Evolutionary conservation across 192 early-diverging fungal species (phyloP), one percentile per base, ranked within the genome.

Genomic region (Backusella mclennaniae): DNA sequence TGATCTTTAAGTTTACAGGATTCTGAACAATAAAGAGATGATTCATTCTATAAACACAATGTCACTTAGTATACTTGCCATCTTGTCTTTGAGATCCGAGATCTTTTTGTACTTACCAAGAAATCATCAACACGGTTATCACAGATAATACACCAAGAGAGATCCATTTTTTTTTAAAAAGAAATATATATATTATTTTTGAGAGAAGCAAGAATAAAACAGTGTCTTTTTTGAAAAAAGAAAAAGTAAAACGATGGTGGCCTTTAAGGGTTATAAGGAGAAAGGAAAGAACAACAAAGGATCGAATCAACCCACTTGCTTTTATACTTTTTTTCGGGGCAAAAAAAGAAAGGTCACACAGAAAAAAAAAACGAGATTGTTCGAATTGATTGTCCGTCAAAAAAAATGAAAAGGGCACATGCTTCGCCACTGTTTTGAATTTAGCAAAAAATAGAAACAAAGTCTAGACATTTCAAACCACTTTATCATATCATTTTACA

Each of bases 81-180:
- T 39, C 38, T 39, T 39, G 38, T 39, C 35, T 35, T 67, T 17
- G 38, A 41, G 38, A 69, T 35, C 15, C 29, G 11, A 42, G 35
- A 66, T 44, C 14, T 15, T 44, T 44, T 44, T 29, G 17, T 49
- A 49, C 46, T 49, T 49, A 77, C 79, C 71, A 77, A 21, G 21
- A 49, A 19, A 49, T 81, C 79, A 52, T 77, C 79, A 19, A 76
- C 71, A 68, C 76, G 75, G 19, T 72, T 71, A 29, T 81, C 79
- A 56, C 79, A 81, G 67, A 81, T 81, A 63, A 81, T 81, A 77
- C 79, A 81, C 79, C 79, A 81, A 76, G 79, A 81, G 53, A 81
- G 72, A 69, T 81, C 79, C 79, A 81, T 81, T 29, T 59, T 39
- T 41, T 36, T 46, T 49, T 33, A 31, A 59, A 26, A 23, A 46